phyloP scores from a whole-genome alignment of 305 asterid genomes.

The Fraxinus ornus region DNA sequence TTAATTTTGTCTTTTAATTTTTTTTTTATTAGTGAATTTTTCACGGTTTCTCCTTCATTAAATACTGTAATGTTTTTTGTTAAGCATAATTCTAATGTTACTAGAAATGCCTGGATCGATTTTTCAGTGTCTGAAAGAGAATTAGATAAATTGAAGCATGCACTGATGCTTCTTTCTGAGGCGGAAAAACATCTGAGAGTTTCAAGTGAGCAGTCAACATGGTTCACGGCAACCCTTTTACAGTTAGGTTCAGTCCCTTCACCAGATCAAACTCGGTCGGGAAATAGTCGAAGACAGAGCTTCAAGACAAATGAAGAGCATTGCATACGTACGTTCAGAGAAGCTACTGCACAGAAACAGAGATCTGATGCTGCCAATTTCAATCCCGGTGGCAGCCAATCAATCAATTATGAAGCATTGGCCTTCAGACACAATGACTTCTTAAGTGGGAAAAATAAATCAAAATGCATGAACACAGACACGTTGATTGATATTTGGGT shows the following conservation, averaged over 20 bases:
- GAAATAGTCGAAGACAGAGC: conserved; percentile 64
- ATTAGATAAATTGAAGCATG: conserved; percentile 71
- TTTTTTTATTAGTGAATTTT: background rate
- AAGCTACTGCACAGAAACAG: conserved; percentile 41
- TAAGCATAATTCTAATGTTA: background rate
- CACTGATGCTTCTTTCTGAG: conserved; percentile 74
- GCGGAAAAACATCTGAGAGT: conserved; percentile 86
- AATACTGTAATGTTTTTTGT: background rate
- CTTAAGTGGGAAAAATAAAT: conserved; percentile 27
- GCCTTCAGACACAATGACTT: conserved; percentile 30
- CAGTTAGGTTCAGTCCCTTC: conserved; percentile 76
- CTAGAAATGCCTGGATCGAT: conserved; percentile 11
- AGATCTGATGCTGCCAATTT: conserved; percentile 33
- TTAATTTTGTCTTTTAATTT: background rate
- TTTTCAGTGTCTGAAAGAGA: conserved; percentile 70
- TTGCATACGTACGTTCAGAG: conserved; percentile 42
- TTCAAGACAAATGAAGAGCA: conserved; percentile 68
- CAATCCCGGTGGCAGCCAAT: conserved; percentile 28
- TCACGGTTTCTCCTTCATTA: background rate
- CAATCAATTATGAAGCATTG: conserved; percentile 16
- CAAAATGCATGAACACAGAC: conserved; percentile 51
- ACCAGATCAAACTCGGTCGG: conserved; percentile 64
- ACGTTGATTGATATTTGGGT: conserved; percentile 65
- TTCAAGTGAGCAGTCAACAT: conserved; percentile 82
- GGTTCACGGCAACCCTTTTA: conserved; percentile 90